These are phyloP conservation scores for Neurospora intermedia DNA, from an alignment of 495 filamentous ascomycete genomes.

Conservation along the genomic window DNA sequence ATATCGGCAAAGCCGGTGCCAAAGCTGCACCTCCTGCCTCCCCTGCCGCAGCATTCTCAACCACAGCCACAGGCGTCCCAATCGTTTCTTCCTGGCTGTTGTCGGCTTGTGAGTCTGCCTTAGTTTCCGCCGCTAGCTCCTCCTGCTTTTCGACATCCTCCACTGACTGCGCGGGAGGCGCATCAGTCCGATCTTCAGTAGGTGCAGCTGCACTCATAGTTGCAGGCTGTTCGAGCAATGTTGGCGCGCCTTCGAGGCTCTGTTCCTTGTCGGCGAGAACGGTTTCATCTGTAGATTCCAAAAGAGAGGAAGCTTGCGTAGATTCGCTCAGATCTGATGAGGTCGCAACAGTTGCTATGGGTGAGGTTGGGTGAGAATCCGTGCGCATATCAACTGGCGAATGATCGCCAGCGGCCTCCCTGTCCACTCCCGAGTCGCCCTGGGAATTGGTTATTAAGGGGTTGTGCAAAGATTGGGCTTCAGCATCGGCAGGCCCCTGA, in stretches of 20 bases:
- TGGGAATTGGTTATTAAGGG: conserved; percentile 18
- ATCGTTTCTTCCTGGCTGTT: background rate
- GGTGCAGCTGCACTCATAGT: background rate
- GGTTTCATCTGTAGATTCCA: conserved; percentile 44
- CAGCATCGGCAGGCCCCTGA: background rate
- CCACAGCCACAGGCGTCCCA: background rate
- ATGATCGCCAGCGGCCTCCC: conserved; percentile 23
- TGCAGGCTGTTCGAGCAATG: background rate
- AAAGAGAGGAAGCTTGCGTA: conserved; percentile 44
- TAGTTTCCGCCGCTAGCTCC: background rate
- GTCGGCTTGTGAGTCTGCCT: background rate
- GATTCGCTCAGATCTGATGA: conserved; percentile 41
- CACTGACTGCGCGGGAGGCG: background rate
- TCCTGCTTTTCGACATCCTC: background rate
- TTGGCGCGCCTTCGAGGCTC: background rate
- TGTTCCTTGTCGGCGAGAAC: conserved; percentile 21
- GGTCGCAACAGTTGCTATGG: conserved; percentile 27
- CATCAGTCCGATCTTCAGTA: conserved; percentile 3
- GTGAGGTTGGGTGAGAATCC: conserved; percentile 44
- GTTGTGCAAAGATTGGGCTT: background rate
- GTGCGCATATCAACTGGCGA: conserved; percentile 23
- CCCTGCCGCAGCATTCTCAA: background rate
- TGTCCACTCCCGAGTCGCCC: conserved; percentile 29
- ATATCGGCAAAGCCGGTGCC: conserved; percentile 11
- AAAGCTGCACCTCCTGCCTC: background rate